Evolutionary conservation across 768 basidiomycete species (phyloP).

Genomic region (Collybia mongolica): DNA sequence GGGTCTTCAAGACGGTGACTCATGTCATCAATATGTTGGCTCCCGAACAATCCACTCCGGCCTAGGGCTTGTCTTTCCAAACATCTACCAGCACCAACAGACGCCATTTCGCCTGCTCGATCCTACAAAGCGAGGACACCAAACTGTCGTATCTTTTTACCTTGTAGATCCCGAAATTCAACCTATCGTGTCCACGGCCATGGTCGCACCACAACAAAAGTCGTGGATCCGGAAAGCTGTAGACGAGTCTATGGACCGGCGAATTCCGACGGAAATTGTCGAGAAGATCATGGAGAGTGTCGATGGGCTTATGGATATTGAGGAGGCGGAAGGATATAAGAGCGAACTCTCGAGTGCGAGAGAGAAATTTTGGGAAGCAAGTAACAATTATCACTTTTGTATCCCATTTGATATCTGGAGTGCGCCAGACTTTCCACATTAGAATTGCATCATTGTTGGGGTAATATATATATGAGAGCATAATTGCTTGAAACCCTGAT

Average conservation of each 20-base stretch:
- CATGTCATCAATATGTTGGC: slow-evolving; percentile 49
- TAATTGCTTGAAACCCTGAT: no score
- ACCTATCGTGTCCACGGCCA: slow-evolving; percentile 38
- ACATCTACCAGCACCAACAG: slow-evolving; percentile 51
- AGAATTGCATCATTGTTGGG: not conserved
- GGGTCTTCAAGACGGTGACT: slow-evolving; percentile 45
- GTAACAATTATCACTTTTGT: slow-evolving; percentile 47
- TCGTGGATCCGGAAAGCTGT: slow-evolving; percentile 40
- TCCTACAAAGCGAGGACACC: slow-evolving; percentile 36
- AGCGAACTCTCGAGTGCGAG: slow-evolving; percentile 30
- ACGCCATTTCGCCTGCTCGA: slow-evolving; percentile 39
- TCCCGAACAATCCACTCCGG: slow-evolving; percentile 32
- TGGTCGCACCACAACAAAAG: slow-evolving; percentile 50
- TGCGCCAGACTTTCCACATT: slow-evolving; percentile 12
- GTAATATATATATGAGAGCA: no score
- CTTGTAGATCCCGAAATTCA: slow-evolving; percentile 47
- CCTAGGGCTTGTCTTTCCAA: slow-evolving; percentile 49
- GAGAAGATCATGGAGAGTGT: slow-evolving; percentile 36
- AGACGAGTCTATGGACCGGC: slow-evolving; percentile 27
- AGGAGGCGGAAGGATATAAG: slow-evolving; percentile 34
- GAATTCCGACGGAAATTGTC: slow-evolving; percentile 44
- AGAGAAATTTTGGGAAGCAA: slow-evolving; percentile 34
- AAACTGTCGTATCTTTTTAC: slow-evolving; percentile 42
- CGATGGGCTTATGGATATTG: slow-evolving; percentile 36
- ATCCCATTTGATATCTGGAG: slow-evolving; percentile 51